Evolutionary conservation across 2,329 filamentous ascomycete species (phyloP).

Genomic region (Fusarium nelsonii): DNA sequence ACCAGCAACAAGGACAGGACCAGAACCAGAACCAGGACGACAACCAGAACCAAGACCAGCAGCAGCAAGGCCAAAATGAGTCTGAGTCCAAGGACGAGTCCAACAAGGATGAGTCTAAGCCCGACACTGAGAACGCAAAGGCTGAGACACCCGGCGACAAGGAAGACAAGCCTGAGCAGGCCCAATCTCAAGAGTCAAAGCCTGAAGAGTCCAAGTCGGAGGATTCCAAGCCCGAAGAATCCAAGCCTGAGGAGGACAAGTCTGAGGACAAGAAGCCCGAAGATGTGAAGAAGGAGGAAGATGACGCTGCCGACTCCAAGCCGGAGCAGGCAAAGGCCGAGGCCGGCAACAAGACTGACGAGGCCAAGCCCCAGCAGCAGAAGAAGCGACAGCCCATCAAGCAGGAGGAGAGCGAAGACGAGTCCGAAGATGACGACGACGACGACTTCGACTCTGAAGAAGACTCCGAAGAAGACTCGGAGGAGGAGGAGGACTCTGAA

Average conservation of each 20-base stretch:
- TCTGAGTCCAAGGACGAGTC: conserved; percentile 14
- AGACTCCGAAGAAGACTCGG: conserved; percentile 29
- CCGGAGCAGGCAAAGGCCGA: conserved; percentile 23
- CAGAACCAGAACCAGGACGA: conserved; percentile 15
- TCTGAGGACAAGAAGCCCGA: conserved; percentile 27
- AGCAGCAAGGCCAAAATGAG: conserved; percentile 30
- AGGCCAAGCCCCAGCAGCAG: conserved; percentile 24
- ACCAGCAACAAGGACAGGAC: conserved; percentile 12
- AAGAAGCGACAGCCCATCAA: conserved; percentile 20
- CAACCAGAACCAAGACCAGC: conserved; percentile 18
- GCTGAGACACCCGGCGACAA: conserved; percentile 20
- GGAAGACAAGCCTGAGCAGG: conserved; percentile 23
- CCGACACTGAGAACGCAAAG: conserved; percentile 23
- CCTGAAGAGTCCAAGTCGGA: conserved; percentile 7
- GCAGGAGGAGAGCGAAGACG: conserved; percentile 34
- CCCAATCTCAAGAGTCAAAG: conserved; percentile 9
- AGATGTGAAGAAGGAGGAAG: conserved; percentile 25
- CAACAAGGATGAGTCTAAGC: conserved; percentile 23
- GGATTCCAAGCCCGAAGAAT: conserved; percentile 6
- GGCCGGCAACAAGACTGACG: conserved; percentile 8
- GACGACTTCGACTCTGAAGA: conserved; percentile 40
- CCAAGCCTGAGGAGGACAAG: conserved; percentile 15
- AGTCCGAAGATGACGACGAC: conserved; percentile 32
- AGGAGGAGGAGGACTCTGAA: conserved; percentile 37
- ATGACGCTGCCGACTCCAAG: conserved; percentile 3